Percentiles rank a stretch among this genome's conserved stretches.
phyloP scores from a whole-genome alignment of 495 filamentous ascomycete species.

The Penicillium canariense region DNA sequence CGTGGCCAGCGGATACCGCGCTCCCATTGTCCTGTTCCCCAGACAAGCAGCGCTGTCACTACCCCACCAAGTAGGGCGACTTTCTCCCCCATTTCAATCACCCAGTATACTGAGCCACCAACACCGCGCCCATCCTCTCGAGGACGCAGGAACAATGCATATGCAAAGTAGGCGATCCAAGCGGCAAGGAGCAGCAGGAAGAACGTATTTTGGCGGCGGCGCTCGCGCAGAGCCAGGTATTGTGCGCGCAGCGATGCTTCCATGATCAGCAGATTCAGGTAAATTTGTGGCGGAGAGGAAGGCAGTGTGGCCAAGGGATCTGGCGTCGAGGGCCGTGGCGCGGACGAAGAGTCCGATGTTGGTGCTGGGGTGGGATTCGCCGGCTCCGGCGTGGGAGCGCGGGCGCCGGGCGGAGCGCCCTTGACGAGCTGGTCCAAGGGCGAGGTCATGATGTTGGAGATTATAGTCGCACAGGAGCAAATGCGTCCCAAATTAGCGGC shows the following conservation, averaged over 20 bases:
- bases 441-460: slow-evolving; percentile 43
- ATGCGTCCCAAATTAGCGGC: slow-evolving; percentile 23
- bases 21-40: slow-evolving; percentile 94
- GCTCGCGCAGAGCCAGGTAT: slow-evolving; percentile 83
- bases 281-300: slow-evolving; percentile 94
- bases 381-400: slow-evolving; percentile 39
- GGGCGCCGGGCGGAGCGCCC: slow-evolving; percentile 60
- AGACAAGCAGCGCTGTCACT: slow-evolving; percentile 78
- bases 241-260: slow-evolving; percentile 92
- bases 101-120: slow-evolving; percentile 93
- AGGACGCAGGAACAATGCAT: slow-evolving; percentile 83
- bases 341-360: slow-evolving; percentile 30
- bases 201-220: slow-evolving; percentile 92
- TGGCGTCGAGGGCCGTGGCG: slow-evolving; percentile 44
- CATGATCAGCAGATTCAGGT: slow-evolving; percentile 95
- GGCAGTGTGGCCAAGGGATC: slow-evolving; percentile 81
- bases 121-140: slow-evolving; percentile 87
- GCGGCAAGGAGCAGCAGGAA: slow-evolving; percentile 74
- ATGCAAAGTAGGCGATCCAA: slow-evolving; percentile 82
- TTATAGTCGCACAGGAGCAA: not conserved
- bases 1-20: slow-evolving; percentile 92
- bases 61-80: slow-evolving; percentile 84
- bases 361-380: slow-evolving; percentile 30
- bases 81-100: slow-evolving; percentile 83
- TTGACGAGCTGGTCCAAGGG: slow-evolving; percentile 87